Conservation (phyloP, 2,329 filamentous ascomycete species). For the Reticulascus tulasneorum region DNA sequence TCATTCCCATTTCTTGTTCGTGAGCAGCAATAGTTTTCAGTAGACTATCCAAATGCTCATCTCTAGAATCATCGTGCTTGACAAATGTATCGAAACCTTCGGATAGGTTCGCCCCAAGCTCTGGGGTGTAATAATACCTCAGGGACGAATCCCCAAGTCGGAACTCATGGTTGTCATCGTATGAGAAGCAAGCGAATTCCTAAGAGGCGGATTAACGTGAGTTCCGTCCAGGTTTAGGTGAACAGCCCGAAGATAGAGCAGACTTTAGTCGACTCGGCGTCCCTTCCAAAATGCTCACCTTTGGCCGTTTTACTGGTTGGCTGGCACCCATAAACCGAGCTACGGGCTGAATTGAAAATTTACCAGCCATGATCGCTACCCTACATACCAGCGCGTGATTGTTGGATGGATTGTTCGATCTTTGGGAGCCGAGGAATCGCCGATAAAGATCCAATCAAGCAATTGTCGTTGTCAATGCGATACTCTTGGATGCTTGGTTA, state of each 20-base stretch:
- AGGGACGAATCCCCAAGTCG: constrained; percentile 74
- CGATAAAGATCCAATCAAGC: no score
- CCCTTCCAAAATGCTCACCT: no score
- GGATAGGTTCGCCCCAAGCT: constrained; percentile 68
- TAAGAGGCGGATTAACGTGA: no score
- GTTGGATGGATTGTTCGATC: no score
- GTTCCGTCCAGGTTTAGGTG: no score
- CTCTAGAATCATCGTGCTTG: constrained; percentile 75
- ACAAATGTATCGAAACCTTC: constrained; percentile 78
- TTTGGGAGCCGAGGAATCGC: background rate
- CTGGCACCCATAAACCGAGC: constrained; percentile 63
- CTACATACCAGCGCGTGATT: no score
- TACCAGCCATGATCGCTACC: constrained; percentile 7
- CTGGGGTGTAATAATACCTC: constrained; percentile 81
- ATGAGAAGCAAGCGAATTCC: constrained; percentile 94
- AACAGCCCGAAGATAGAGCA: no score
- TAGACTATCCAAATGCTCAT: constrained; percentile 84
- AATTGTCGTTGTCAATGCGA: no score
- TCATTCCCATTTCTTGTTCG: constrained; percentile 65
- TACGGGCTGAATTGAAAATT: constrained; percentile 66
- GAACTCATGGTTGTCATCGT: constrained; percentile 77
- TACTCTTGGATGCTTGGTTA: no score
- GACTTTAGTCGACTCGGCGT: no score
- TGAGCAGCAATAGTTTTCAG: constrained; percentile 70
- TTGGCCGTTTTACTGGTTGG: constrained; percentile 70